Evolutionary conservation across 1,284 basidiomycete genomes (phyloP), one percentile per base, ranked within the genome.

Genomic region (Apiotrichum akiyoshidainum): DNA sequence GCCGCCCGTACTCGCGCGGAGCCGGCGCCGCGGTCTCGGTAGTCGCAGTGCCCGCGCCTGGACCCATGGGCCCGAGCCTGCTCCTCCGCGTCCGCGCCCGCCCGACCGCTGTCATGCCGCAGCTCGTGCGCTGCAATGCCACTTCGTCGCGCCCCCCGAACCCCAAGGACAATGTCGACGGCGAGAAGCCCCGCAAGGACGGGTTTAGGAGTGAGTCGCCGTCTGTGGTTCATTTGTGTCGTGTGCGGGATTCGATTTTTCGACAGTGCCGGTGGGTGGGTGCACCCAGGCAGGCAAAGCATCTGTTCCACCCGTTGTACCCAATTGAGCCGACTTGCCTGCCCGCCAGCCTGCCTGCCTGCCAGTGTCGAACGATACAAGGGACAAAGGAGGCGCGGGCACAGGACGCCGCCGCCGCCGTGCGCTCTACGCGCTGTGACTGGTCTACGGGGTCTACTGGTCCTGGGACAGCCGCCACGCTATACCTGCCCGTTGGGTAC

Each of bases 181-280:
- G 12, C 21, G 19, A 51, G 39, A 12, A 51, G 39, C 19, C 21
- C 22, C 3, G 42, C 22, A 33, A 54, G 53, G 37, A 54, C 46
- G 46, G 44, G 22, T 34, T 54, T 17, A 46, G 34, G 53, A 47
- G 53, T 54, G 26, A 47, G 53, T 54, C 12, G 16, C 34, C n/a
- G 26, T 31, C 16, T 17, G 33, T 42, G 41, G n/a, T n/a, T 16
- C 3, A 16, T 16, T 42, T 17, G 41, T n/a, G 41, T 42, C 41
- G 41, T 42, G 13, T 42, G 16, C 41, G 37, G 37, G 37, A 37
- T 37, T 37, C 26, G 26, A 31, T 37, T 37, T 35, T 16, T 37
- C 37, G 37, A 4, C 37, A 16, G 37, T n/a, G n/a, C n/a, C n/a
- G n/a, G n/a, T n/a, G n/a, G n/a, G n/a, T n/a, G n/a, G n/a, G n/a